These are phyloP conservation scores for Nyssa sinensis DNA, from an alignment of 148 eudicot genomes.

Conservation along the genomic window DNA sequence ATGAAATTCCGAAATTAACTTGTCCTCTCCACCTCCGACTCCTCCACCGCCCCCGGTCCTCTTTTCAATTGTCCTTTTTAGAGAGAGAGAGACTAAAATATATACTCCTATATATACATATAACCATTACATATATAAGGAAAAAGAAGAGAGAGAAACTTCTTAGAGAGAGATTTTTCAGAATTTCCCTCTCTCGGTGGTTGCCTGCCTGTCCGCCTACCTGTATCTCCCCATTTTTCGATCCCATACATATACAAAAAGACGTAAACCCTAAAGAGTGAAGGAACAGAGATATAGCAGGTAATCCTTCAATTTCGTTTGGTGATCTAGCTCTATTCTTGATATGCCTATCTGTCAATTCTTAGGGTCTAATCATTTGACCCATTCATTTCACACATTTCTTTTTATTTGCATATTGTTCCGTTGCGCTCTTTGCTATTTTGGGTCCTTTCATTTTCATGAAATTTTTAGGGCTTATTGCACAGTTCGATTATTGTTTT, in stretches of 20 bases:
- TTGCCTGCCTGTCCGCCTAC: slow-evolving; percentile 8
- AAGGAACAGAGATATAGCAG: too few species aligned
- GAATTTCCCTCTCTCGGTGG: background rate
- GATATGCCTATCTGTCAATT: background rate
- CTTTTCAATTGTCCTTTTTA: background rate
- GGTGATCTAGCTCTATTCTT: slow-evolving; percentile 1
- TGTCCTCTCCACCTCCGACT: background rate
- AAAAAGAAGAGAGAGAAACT: background rate
- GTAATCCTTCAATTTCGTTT: slow-evolving; percentile 16
- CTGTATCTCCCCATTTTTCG: background rate
- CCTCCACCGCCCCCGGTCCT: background rate
- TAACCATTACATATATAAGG: background rate
- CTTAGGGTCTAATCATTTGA: background rate
- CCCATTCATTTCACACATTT: background rate
- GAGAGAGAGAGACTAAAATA: background rate
- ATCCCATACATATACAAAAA: background rate
- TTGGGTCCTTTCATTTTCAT: background rate
- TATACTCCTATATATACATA: background rate
- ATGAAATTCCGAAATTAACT: too few species aligned
- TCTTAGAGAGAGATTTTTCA: background rate
- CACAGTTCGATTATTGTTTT: background rate
- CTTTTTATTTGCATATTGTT: background rate
- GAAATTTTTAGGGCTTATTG: background rate
- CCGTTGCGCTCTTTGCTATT: background rate
- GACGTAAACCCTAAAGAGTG: background rate